A percentile compares a stretch with the other conserved stretches of the same genome.
phyloP scores from a whole-genome alignment of 805 yeast genomes.

The Citeromyces matritensis region DNA sequence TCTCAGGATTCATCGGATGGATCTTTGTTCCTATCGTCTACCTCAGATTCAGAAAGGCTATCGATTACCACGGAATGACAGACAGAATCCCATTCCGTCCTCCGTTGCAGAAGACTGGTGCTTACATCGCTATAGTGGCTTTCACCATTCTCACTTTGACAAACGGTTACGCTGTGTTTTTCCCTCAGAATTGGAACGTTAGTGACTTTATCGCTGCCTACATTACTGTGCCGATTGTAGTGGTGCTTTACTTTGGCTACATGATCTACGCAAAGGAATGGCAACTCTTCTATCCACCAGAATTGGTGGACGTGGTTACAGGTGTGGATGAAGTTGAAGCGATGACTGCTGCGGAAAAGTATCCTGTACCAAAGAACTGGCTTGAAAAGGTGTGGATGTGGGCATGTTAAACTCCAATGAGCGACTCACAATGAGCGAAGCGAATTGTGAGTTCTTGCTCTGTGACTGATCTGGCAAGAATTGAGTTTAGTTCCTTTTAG shows the following conservation, averaged over 20 bases:
- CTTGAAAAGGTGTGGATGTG: slow-evolving; percentile 32
- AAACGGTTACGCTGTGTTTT: slow-evolving; percentile 61
- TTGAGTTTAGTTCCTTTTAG: too few relatives aligned
- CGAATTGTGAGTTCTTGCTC: too few relatives aligned
- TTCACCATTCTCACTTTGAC: slow-evolving; percentile 42
- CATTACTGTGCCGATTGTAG: slow-evolving; percentile 44
- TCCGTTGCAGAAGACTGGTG: slow-evolving; percentile 38
- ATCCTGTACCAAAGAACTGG: slow-evolving; percentile 22
- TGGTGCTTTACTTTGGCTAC: slow-evolving; percentile 15
- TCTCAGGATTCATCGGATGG: slow-evolving; percentile 60
- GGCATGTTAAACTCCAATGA: too few relatives aligned
- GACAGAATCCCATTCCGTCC: slow-evolving; percentile 29
- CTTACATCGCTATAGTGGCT: slow-evolving; percentile 35
- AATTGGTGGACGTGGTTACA: slow-evolving; percentile 42
- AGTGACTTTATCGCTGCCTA: slow-evolving; percentile 60
- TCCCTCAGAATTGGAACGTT: slow-evolving; percentile 29
- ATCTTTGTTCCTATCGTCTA: slow-evolving; percentile 36
- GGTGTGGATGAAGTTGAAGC: slow-evolving; percentile 49
- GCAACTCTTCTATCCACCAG: slow-evolving; percentile 31
- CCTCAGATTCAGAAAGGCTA: slow-evolving; percentile 51
- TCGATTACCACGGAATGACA: slow-evolving; percentile 22
- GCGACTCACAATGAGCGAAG: too few relatives aligned
- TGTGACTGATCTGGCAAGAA: too few relatives aligned
- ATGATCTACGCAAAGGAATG: slow-evolving; percentile 22
- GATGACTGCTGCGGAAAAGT: slow-evolving; percentile 23